phyloP scores from a whole-genome alignment of 148 eudicot species.

The Spergularia marina region DNA sequence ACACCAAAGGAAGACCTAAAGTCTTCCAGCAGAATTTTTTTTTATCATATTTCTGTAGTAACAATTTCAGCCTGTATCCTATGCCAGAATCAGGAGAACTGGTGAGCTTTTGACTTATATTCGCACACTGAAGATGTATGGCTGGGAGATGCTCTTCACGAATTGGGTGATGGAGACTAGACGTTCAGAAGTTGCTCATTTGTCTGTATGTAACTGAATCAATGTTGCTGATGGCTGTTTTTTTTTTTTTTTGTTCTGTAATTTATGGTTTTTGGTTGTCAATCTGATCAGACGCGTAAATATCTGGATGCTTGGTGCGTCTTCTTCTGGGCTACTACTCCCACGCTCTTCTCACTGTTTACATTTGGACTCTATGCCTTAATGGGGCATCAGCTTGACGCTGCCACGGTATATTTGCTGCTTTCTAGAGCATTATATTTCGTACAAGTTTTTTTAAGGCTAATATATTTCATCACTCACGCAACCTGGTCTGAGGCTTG shows the following conservation, averaged over 20 bases:
- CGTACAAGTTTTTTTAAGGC: neutral
- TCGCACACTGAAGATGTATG: slow-evolving; percentile 94
- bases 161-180: slow-evolving; percentile 88
- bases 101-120: slow-evolving; percentile 73
- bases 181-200: slow-evolving; percentile 63
- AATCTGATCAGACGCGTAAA: slow-evolving; percentile 63
- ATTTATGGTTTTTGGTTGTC: slow-evolving; percentile 11
- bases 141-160: slow-evolving; percentile 84
- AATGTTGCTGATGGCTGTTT: neutral
- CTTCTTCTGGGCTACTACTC: slow-evolving; percentile 98
- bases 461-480: neutral
- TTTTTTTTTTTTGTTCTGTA: neutral
- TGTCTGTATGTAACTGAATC: slow-evolving; percentile 53
- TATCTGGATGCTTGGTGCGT: slow-evolving; percentile 99
- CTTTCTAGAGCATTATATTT: neutral
- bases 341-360: slow-evolving; percentile 86
- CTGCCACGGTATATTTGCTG: slow-evolving; percentile 73
- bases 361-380: slow-evolving; percentile 88
- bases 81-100: slow-evolving; percentile 80
- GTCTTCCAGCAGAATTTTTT: neutral
- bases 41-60: neutral
- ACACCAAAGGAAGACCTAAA: no score
- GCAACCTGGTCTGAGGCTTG: neutral
- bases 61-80: slow-evolving; percentile 11
- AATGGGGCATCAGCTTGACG: slow-evolving; percentile 86